Percentiles rank a stretch among this genome's conserved stretches.
phyloP scores from a whole-genome alignment of 1,284 basidiomycete genomes.

The Malassezia psittaci region DNA sequence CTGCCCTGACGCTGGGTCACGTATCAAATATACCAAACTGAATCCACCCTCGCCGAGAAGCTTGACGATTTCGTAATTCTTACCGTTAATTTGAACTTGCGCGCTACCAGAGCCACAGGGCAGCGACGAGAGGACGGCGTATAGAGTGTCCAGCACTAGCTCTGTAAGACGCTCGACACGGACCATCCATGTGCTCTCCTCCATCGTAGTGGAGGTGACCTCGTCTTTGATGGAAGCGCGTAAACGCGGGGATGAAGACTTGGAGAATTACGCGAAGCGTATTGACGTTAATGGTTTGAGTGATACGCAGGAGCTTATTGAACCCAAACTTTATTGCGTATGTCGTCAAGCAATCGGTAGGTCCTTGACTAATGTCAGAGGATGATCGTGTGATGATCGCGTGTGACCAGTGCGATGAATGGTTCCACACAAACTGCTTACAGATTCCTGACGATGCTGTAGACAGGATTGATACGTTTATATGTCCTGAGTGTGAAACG shows the following conservation, averaged over 20 bases:
- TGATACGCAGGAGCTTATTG: neutral
- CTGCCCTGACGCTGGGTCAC: slow-evolving; percentile 35
- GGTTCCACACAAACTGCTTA: slow-evolving; percentile 38
- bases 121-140: slow-evolving; percentile 30
- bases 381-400: slow-evolving; percentile 39
- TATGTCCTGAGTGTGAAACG: slow-evolving; percentile 28
- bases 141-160: slow-evolving; percentile 28
- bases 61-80: slow-evolving; percentile 35
- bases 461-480: slow-evolving; percentile 31
- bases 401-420: slow-evolving; percentile 39
- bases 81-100: slow-evolving; percentile 36
- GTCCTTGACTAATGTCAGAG: slow-evolving; percentile 13
- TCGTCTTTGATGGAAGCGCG: neutral
- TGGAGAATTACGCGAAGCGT: neutral
- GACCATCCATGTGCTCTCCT: neutral
- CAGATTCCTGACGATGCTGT: slow-evolving; percentile 24
- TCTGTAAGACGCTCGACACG: neutral
- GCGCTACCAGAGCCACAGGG: slow-evolving; percentile 27
- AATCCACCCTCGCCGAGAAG: slow-evolving; percentile 40
- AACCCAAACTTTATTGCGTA: slow-evolving; percentile 7
- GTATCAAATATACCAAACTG: slow-evolving; percentile 38
- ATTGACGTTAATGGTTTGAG: neutral
- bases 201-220: slow-evolving; percentile 1
- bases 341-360: slow-evolving; percentile 6
- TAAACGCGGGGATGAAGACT: neutral